Percentiles rank a stretch among this genome's conserved stretches.
Evolutionary conservation across 768 basidiomycete genomes (phyloP).

Genomic region (Leccinum incarnatum): DNA sequence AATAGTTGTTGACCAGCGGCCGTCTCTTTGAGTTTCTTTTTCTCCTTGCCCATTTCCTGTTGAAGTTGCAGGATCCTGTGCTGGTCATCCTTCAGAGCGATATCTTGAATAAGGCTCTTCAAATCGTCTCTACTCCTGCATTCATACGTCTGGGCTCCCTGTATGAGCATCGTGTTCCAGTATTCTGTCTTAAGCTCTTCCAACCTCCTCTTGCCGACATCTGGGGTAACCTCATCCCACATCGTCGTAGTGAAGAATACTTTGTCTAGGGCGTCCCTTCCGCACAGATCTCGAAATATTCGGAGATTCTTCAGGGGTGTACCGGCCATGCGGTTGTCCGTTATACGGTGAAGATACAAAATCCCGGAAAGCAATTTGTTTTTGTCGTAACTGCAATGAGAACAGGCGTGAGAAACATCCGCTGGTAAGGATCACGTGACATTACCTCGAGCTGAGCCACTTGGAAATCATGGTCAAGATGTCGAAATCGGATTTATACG

Average conservation of each 20-base stretch:
- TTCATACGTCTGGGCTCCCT: conserved; percentile 5
- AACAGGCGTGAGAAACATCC: neutral
- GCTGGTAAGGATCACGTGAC: neutral
- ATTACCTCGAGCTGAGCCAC: conserved; percentile 16
- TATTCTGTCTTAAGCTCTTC: neutral
- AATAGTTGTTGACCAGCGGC: neutral
- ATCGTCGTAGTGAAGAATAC: conserved; percentile 34
- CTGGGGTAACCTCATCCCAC: conserved; percentile 28
- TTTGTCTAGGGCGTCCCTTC: conserved; percentile 27
- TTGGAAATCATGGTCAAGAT: conserved; percentile 12
- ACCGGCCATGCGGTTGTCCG: conserved; percentile 37
- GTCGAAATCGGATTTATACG: conserved; percentile 11
- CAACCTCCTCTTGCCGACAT: conserved; percentile 16
- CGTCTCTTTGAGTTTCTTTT: neutral
- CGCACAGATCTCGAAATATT: conserved; percentile 31
- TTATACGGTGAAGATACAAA: conserved; percentile 40
- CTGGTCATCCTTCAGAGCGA: neutral
- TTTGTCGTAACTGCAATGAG: conserved; percentile 6
- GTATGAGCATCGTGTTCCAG: neutral
- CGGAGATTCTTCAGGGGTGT: conserved; percentile 32
- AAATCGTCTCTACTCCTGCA: neutral
- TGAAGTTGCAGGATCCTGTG: neutral
- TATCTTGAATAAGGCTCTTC: neutral
- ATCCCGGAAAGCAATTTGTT: conserved; percentile 31
- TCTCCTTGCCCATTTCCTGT: neutral